Percentiles rank a stretch among this genome's conserved stretches.
These are phyloP conservation scores for Cladobotryum protrusum DNA, from an alignment of 2,329 filamentous ascomycete species.

Conservation along the genomic window DNA sequence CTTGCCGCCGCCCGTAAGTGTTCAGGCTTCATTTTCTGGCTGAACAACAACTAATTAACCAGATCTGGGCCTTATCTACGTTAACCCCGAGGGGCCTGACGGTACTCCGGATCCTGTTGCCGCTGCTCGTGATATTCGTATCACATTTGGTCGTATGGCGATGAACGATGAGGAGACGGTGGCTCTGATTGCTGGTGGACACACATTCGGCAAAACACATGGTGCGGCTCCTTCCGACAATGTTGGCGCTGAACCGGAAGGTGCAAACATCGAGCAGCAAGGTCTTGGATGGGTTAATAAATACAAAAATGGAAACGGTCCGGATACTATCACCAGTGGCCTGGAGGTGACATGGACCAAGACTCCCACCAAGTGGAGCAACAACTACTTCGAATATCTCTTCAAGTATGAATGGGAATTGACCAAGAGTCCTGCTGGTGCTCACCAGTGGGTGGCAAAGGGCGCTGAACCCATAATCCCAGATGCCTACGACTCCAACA, in stretches of 20 bases:
- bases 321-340: conserved; percentile 67
- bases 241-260: conserved; percentile 62
- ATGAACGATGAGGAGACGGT: conserved; percentile 82
- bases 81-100: conserved; percentile 74
- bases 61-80: conserved; percentile 64
- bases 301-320: conserved; percentile 59
- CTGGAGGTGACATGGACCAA: conserved; percentile 76
- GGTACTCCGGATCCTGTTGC: conserved; percentile 63
- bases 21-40: no score
- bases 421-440: conserved; percentile 68
- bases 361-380: conserved; percentile 70
- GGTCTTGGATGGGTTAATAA: conserved; percentile 68
- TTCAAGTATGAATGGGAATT: conserved; percentile 76
- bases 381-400: conserved; percentile 67
- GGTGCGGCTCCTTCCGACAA: conserved; percentile 60
- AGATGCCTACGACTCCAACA: conserved; percentile 60
- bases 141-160: conserved; percentile 71
- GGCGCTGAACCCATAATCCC: conserved; percentile 60
- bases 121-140: conserved; percentile 65
- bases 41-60: background rate
- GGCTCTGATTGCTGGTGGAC: conserved; percentile 70
- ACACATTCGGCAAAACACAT: conserved; percentile 77
- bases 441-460: conserved; percentile 72
- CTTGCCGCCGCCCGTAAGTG: conserved; percentile 55
- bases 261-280: conserved; percentile 56